Evolutionary conservation across 139 green algal genomes (phyloP), one percentile per base, ranked within the genome.

Genomic region (Chlamydomonas incerta): DNA sequence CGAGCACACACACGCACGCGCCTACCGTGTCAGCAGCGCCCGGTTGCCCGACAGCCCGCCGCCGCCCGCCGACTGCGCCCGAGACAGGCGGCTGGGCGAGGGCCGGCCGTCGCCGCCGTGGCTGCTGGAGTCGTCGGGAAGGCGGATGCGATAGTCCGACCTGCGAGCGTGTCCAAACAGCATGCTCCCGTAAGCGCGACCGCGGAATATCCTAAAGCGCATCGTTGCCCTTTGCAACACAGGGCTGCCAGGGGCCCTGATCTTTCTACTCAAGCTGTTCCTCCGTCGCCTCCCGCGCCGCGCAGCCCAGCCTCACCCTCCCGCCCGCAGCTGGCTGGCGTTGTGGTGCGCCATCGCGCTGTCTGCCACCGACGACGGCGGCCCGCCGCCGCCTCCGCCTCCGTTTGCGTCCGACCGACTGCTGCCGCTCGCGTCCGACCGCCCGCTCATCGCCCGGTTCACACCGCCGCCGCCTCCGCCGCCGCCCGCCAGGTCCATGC

Each of bases 361-460:
- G 31, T 82, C 74, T 0, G 74, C 74, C 58, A 82, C 17, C 0
- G 74, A 67, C 60, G 60, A 67, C 60, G 60, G 9, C 26, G 20
- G 20, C 20, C 26, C 72, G 21, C 72, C 72, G 46, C 18, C 47
- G 72, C 72, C 72, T 10, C 74, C 57, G 28, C 21, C 23, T 28
- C 63, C 77, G 62, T 83, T 74, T 6, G 46, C 46, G 24, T 74
- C 63, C 46, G 41, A 52, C 0, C 77, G 63, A 46, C 77, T 83
- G 77, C 77, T 66, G 41, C 77, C 77, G 47, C 63, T 74, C 18
- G 77, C 77, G 3, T 83, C 77, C 37, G 63, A 74, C 41, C 77
- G 41, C 31, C 34, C 57, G 57, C 74, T 81, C 31, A 58, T 31
- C 31, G 55, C 47, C 5, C 75, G 60, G 2, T 13, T 50, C 41